Conservation (phyloP, 768 basidiomycete genomes). For the Russula sp. region DNA sequence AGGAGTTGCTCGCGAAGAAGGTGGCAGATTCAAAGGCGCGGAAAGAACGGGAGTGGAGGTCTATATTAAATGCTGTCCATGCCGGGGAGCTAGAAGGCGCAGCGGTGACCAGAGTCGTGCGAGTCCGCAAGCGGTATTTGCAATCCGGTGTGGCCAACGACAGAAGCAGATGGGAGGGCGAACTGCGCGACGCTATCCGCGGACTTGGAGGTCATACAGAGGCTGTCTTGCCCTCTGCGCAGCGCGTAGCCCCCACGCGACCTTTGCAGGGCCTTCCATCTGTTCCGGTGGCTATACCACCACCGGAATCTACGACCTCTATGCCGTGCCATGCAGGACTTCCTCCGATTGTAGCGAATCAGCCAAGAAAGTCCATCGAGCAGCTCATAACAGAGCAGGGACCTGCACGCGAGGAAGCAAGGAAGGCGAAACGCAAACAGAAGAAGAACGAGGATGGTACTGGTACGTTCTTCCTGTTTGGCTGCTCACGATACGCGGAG, state of each 20-base stretch:
- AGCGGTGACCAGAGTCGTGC: conserved; percentile 49
- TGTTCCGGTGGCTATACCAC: conserved; percentile 4
- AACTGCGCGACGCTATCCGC: conserved; percentile 53
- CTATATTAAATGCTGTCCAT: conserved; percentile 53
- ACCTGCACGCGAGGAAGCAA: conserved; percentile 40
- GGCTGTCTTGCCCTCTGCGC: conserved; percentile 43
- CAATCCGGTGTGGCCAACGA: conserved; percentile 54
- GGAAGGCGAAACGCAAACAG: conserved; percentile 39
- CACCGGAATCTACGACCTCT: conserved; percentile 11
- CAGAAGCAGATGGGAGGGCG: conserved; percentile 57
- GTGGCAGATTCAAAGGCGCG: conserved; percentile 57
- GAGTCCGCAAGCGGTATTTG: conserved; percentile 55
- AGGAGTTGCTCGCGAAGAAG: conserved; percentile 56
- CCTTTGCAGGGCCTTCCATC: conserved; percentile 8
- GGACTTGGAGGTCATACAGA: conserved; percentile 53
- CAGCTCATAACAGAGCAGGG: conserved; percentile 52
- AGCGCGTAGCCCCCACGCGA: conserved; percentile 18
- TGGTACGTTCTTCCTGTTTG: conserved; percentile 17
- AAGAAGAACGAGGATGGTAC: conserved; percentile 34
- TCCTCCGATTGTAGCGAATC: conserved; percentile 43
- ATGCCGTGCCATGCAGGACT: conserved; percentile 31
- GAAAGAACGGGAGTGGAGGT: conserved; percentile 65
- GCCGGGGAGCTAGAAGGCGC: conserved; percentile 50
- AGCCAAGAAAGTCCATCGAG: conserved; percentile 52
- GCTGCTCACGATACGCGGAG: neutral